Conservation (phyloP, 345 rosid species). For the Populus euphratica region DNA sequence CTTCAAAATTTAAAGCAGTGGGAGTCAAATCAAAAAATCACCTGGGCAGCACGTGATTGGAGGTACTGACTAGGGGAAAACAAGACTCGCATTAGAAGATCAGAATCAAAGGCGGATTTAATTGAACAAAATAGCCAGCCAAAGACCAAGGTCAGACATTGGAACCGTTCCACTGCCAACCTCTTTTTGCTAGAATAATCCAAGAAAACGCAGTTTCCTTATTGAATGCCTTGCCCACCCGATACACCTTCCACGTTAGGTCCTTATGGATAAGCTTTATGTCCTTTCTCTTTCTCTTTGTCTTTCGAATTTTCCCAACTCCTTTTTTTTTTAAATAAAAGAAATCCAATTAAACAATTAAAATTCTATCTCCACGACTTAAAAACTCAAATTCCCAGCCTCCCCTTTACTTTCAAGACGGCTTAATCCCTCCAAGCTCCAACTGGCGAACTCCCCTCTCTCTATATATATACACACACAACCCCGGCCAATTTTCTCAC, state of each 20-base stretch:
- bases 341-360: background rate
- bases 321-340: background rate
- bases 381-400: constrained; percentile 17
- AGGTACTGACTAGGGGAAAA: background rate
- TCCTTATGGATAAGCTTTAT: constrained; percentile 40
- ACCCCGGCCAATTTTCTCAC: background rate
- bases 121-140: background rate
- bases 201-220: constrained; percentile 2
- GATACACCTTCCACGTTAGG: constrained; percentile 14
- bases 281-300: background rate
- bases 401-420: constrained; percentile 24
- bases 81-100: background rate
- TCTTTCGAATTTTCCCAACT: background rate
- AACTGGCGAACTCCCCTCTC: background rate
- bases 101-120: background rate
- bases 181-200: background rate
- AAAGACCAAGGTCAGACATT: constrained; percentile 22
- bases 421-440: background rate
- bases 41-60: background rate
- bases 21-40: no score
- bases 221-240: background rate
- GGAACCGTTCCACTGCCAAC: constrained; percentile 14
- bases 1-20: no score
- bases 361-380: background rate
- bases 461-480: constrained; percentile 7